Conservation (phyloP, 2,329 filamentous ascomycete species). For the Botrytis tulipae region DNA sequence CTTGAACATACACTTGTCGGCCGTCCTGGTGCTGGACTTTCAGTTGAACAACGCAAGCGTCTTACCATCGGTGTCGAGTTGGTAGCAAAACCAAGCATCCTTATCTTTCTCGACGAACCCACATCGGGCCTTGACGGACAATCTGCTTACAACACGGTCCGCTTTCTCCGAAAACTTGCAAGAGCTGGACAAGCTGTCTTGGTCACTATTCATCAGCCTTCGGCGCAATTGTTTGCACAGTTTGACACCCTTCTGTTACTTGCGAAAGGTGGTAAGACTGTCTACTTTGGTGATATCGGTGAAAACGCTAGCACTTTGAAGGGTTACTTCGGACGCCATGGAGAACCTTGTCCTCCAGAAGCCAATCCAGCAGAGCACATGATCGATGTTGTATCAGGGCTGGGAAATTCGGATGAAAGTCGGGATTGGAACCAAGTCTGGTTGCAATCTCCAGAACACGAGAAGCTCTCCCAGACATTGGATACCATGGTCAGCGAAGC, state of each 20-base stretch:
- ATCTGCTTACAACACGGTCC: slow-evolving; percentile 61
- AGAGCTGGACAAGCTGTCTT: slow-evolving; percentile 52
- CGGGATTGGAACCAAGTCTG: slow-evolving; percentile 68
- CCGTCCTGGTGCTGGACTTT: slow-evolving; percentile 58
- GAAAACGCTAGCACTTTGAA: slow-evolving; percentile 55
- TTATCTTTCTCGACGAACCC: slow-evolving; percentile 63
- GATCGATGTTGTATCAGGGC: slow-evolving; percentile 47
- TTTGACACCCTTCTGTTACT: slow-evolving; percentile 64
- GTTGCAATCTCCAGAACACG: slow-evolving; percentile 58
- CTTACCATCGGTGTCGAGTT: slow-evolving; percentile 60
- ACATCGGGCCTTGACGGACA: slow-evolving; percentile 62
- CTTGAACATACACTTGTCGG: slow-evolving; percentile 66
- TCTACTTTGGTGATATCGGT: slow-evolving; percentile 69
- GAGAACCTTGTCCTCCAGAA: slow-evolving; percentile 41
- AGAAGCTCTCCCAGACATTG: slow-evolving; percentile 55
- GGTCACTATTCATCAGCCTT: slow-evolving; percentile 57
- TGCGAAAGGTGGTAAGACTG: slow-evolving; percentile 61
- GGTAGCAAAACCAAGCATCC: slow-evolving; percentile 54
- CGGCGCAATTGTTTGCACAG: slow-evolving; percentile 51
- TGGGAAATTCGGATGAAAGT: slow-evolving; percentile 47
- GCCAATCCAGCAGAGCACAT: slow-evolving; percentile 47
- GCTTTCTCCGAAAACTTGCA: slow-evolving; percentile 61
- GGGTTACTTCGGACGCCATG: slow-evolving; percentile 56
- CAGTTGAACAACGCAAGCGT: slow-evolving; percentile 61
- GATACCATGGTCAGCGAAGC: slow-evolving; percentile 53